A percentile compares a stretch with the other conserved stretches of the same genome.
Evolutionary conservation across 257 asterid genomes (phyloP).

Genomic region (Handroanthus guayacan): DNA sequence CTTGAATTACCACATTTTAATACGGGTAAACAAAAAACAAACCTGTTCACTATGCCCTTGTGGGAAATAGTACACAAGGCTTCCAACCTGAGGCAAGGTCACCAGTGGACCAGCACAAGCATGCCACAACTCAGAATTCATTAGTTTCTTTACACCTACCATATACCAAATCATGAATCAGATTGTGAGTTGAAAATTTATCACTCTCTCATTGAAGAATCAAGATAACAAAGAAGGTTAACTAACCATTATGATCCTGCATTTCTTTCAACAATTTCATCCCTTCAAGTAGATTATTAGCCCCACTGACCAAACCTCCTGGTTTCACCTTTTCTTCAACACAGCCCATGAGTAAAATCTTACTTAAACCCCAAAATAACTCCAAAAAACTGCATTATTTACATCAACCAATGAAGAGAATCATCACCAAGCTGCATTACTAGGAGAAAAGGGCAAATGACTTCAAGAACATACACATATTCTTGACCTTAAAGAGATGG

Average conservation of each 20-base stretch:
- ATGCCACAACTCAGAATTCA: constrained; percentile 93
- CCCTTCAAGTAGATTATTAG: constrained; percentile 68
- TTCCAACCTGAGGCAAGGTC: constrained; percentile 87
- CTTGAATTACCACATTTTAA: not conserved
- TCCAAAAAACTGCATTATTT: constrained; percentile 46
- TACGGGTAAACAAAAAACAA: constrained; percentile 6
- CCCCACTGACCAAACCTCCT: constrained; percentile 63
- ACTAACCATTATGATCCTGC: constrained; percentile 83
- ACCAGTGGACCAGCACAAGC: constrained; percentile 97
- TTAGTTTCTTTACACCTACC: constrained; percentile 63
- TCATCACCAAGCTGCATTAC: not conserved
- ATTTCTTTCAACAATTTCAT: constrained; percentile 88
- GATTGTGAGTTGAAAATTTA: not conserved
- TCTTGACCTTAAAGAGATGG: constrained; percentile 11
- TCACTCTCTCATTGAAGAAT: not conserved
- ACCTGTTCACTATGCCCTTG: constrained; percentile 98
- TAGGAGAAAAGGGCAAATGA: constrained; percentile 20
- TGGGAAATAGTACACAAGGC: constrained; percentile 88
- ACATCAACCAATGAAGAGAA: constrained; percentile 23
- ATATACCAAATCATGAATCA: constrained; percentile 24
- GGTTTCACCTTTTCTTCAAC: constrained; percentile 65
- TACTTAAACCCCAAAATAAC: constrained; percentile 39
- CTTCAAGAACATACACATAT: constrained; percentile 32
- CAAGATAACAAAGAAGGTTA: constrained; percentile 7
- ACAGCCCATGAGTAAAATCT: constrained; percentile 52